phyloP scores from a whole-genome alignment of 1,284 basidiomycete genomes.

The Cerioporus squamosus region DNA sequence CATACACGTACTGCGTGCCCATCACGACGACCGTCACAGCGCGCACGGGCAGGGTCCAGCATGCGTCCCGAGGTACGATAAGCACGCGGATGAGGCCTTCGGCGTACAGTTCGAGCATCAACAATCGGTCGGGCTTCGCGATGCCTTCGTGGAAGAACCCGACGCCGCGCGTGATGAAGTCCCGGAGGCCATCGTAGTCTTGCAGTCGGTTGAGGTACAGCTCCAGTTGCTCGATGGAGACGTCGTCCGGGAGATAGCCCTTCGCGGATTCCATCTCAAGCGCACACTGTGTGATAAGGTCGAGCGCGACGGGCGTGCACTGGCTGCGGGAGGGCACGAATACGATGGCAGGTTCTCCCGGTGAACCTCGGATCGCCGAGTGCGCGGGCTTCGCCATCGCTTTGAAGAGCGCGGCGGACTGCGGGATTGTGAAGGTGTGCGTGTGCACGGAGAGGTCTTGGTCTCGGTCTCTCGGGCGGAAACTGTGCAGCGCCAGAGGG shows the following conservation, averaged over 20 bases:
- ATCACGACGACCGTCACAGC: slow-evolving; percentile 87
- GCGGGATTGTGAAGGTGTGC: slow-evolving; percentile 85
- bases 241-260: slow-evolving; percentile 69
- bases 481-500: slow-evolving; percentile 70
- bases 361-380: slow-evolving; percentile 54
- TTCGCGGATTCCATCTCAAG: slow-evolving; percentile 73
- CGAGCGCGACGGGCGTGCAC: slow-evolving; percentile 77
- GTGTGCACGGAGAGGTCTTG: slow-evolving; percentile 75
- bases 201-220: slow-evolving; percentile 64
- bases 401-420: slow-evolving; percentile 89
- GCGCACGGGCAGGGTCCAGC: slow-evolving; percentile 86
- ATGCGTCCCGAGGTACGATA: slow-evolving; percentile 81
- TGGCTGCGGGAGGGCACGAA: slow-evolving; percentile 91
- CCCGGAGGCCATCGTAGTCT: slow-evolving; percentile 67
- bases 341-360: slow-evolving; percentile 69
- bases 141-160: slow-evolving; percentile 87
- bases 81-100: slow-evolving; percentile 85
- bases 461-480: slow-evolving; percentile 84
- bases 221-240: slow-evolving; percentile 64
- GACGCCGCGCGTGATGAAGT: slow-evolving; percentile 88
- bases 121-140: slow-evolving; percentile 67
- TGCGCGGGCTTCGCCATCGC: slow-evolving; percentile 94
- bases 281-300: slow-evolving; percentile 89
- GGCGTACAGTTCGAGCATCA: slow-evolving; percentile 85
- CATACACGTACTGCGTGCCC: slow-evolving; percentile 87